Evolutionary conservation across 345 rosid species (phyloP).

Genomic region (Populus ilicifolia): DNA sequence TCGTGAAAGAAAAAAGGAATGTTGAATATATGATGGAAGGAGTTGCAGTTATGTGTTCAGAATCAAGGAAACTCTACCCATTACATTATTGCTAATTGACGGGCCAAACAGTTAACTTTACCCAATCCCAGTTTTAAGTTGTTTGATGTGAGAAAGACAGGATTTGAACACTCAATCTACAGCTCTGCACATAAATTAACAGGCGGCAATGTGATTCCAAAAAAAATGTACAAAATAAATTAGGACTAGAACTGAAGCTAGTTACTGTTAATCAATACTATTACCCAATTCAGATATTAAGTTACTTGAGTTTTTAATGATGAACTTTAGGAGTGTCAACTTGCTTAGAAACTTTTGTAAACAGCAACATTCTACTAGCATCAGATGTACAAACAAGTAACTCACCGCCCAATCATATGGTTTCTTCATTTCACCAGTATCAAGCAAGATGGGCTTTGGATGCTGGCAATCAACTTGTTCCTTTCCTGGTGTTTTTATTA

Average conservation of each 20-base stretch:
- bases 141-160: not conserved
- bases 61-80: not conserved
- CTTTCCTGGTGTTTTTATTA: conserved; percentile 66
- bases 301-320: not conserved
- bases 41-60: not conserved
- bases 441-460: conserved; percentile 97
- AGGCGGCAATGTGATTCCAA: not conserved
- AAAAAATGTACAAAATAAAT: not conserved
- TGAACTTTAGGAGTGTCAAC: not conserved
- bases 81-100: not conserved
- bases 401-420: conserved; percentile 98
- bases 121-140: not conserved
- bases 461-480: conserved; percentile 75
- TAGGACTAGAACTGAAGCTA: not conserved
- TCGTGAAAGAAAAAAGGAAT: not conserved
- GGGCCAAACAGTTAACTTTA: not conserved
- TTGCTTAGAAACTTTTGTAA: not conserved
- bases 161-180: not conserved
- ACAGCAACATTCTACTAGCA: not conserved
- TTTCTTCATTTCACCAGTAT: conserved; percentile 91
- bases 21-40: not conserved
- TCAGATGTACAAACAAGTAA: conserved; percentile 9
- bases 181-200: not conserved
- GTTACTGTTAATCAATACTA: not conserved
- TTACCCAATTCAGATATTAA: not conserved